phyloP scores from a whole-genome alignment of 352 stramenopile species.

The Phytopythium vexans region DNA sequence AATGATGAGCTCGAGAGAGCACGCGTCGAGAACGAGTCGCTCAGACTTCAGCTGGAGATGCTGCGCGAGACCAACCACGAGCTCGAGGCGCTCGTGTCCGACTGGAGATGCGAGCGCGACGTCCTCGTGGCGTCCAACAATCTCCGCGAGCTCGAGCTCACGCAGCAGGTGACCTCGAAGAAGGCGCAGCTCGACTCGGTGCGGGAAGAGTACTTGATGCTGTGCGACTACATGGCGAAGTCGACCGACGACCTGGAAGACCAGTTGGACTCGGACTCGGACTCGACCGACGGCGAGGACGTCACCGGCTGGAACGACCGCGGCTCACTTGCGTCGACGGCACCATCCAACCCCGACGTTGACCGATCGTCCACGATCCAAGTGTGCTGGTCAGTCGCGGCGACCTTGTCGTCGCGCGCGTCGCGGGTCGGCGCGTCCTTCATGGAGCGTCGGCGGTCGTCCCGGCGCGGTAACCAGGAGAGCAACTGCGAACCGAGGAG shows the following conservation, averaged over 20 bases:
- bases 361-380: constrained; percentile 43
- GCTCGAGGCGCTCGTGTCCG: constrained; percentile 50
- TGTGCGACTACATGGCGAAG: constrained; percentile 52
- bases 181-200: constrained; percentile 42
- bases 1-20: constrained; percentile 30
- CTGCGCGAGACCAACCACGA: constrained; percentile 57
- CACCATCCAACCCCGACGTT: constrained; percentile 28
- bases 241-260: constrained; percentile 43
- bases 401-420: constrained; percentile 11
- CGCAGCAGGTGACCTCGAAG: constrained; percentile 47
- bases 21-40: constrained; percentile 48
- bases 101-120: constrained; percentile 52
- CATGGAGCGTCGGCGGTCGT: constrained; percentile 28
- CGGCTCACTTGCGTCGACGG: constrained; percentile 17
- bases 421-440: constrained; percentile 25
- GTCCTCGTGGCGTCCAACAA: constrained; percentile 58
- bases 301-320: constrained; percentile 26
- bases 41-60: constrained; percentile 55
- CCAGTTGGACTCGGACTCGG: constrained; percentile 20
- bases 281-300: constrained; percentile 20
- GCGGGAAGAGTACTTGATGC: constrained; percentile 36
- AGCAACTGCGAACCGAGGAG: constrained; percentile 17
- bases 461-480: constrained; percentile 22
- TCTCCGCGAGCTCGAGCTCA: constrained; percentile 51
- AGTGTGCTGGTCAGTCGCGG: constrained; percentile 11